Percentiles rank a stretch among this genome's conserved stretches.
Conservation (phyloP, 139 green algal species). For the Volvox africanus region DNA sequence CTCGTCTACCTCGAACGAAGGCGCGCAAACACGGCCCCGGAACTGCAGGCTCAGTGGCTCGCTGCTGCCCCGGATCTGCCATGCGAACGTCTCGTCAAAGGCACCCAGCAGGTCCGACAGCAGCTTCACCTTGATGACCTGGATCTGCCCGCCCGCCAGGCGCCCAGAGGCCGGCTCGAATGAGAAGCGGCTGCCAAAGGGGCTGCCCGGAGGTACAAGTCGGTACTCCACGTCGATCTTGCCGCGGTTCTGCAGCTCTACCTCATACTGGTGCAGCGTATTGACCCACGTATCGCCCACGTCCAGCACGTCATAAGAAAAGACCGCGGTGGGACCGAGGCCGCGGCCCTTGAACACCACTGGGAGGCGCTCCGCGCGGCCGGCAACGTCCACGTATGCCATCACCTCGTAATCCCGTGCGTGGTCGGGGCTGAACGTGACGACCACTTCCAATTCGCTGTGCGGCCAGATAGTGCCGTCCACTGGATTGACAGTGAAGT, state of each 20-base stretch:
- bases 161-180: constrained; percentile 79
- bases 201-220: constrained; percentile 58
- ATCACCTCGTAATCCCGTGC: constrained; percentile 65
- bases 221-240: constrained; percentile 72
- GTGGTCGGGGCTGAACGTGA: constrained; percentile 78
- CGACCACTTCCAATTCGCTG: constrained; percentile 77
- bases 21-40: constrained; percentile 77
- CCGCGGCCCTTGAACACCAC: constrained; percentile 69
- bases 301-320: constrained; percentile 85
- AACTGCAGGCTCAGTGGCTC: constrained; percentile 77
- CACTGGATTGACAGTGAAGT: constrained; percentile 66
- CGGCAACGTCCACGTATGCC: constrained; percentile 75
- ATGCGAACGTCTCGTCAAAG: constrained; percentile 82
- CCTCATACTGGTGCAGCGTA: constrained; percentile 74
- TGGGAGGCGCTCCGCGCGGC: constrained; percentile 67
- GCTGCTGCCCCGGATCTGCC: constrained; percentile 68
- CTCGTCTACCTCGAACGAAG: constrained; percentile 74
- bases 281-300: constrained; percentile 86
- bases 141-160: constrained; percentile 62
- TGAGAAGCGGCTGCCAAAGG: constrained; percentile 77
- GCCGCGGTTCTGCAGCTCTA: constrained; percentile 81
- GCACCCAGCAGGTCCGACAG: constrained; percentile 75
- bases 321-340: constrained; percentile 74
- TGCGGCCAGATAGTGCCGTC: constrained; percentile 73
- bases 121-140: constrained; percentile 73